These are phyloP conservation scores for Mycena kentingensis DNA, from an alignment of 768 basidiomycete species.

Conservation along the genomic window DNA sequence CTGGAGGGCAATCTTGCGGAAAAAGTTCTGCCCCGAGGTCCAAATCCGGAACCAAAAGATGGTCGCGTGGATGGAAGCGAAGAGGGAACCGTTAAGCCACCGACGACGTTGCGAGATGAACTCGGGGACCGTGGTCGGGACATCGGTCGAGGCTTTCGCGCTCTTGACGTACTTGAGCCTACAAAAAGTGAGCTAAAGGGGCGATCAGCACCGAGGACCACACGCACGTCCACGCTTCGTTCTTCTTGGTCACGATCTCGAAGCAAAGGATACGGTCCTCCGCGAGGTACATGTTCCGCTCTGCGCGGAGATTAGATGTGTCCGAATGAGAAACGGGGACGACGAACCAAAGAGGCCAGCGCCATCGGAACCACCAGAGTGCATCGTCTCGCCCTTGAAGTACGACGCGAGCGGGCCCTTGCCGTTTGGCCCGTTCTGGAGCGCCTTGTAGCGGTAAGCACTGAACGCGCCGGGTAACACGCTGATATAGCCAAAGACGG, in stretches of 20 bases:
- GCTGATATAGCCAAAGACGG: constrained; percentile 84
- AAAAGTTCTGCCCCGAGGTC: constrained; percentile 87
- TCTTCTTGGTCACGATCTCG: constrained; percentile 90
- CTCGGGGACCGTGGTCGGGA: constrained; percentile 87
- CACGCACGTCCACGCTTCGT: constrained; percentile 77
- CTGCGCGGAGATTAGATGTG: constrained; percentile 21
- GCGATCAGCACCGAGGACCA: constrained; percentile 18
- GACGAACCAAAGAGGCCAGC: constrained; percentile 70
- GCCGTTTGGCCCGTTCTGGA: constrained; percentile 84
- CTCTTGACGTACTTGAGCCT: constrained; percentile 83
- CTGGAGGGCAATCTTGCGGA: constrained; percentile 78
- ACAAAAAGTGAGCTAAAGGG: constrained; percentile 1
- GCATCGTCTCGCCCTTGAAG: constrained; percentile 92
- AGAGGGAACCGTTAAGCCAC: constrained; percentile 88
- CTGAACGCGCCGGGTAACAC: constrained; percentile 93
- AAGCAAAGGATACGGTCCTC: constrained; percentile 92
- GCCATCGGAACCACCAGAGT: constrained; percentile 54
- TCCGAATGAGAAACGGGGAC: constrained; percentile 1
- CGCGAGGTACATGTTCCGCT: constrained; percentile 91
- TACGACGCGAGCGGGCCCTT: constrained; percentile 89
- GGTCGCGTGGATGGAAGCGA: constrained; percentile 91
- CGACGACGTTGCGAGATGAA: constrained; percentile 94
- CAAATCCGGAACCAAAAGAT: constrained; percentile 88
- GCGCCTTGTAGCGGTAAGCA: constrained; percentile 86
- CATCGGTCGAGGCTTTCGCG: constrained; percentile 95